Conservation (phyloP, 192 early-diverging fungal genomes). For the Podila epigama region DNA sequence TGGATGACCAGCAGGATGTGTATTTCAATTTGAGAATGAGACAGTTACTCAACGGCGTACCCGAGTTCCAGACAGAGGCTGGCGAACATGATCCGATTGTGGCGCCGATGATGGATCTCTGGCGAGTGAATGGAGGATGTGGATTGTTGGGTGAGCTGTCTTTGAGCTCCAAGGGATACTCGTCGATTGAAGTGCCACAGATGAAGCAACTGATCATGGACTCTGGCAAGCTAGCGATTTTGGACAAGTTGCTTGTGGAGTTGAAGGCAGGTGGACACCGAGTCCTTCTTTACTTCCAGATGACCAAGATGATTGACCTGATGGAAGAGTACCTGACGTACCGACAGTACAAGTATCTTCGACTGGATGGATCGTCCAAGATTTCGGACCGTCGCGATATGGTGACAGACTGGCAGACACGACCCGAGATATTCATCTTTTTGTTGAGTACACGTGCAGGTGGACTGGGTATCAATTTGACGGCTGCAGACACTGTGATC, state of each 20-base stretch:
- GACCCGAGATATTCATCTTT: conserved; percentile 85
- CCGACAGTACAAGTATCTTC: conserved; percentile 86
- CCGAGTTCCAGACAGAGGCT: conserved; percentile 33
- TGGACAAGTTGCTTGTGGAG: conserved; percentile 74
- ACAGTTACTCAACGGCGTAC: conserved; percentile 48
- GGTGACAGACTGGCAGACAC: conserved; percentile 92
- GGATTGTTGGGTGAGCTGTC: conserved; percentile 54
- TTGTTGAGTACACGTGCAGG: conserved; percentile 86
- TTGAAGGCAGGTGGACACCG: conserved; percentile 83
- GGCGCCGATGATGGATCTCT: conserved; percentile 39
- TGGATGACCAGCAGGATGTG: conserved; percentile 56
- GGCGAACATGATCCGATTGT: not conserved
- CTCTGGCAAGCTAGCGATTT: conserved; percentile 77
- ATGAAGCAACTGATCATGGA: conserved; percentile 81
- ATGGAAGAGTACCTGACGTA: conserved; percentile 90
- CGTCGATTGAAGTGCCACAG: conserved; percentile 41
- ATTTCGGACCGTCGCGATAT: conserved; percentile 88
- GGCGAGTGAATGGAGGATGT: conserved; percentile 32
- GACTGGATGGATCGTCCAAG: conserved; percentile 88
- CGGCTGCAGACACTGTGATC: conserved; percentile 88
- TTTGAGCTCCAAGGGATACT: conserved; percentile 34
- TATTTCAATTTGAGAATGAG: conserved; percentile 54
- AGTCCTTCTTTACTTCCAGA: conserved; percentile 87
- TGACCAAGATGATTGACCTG: conserved; percentile 89
- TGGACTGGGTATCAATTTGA: conserved; percentile 91